A percentile compares a stretch with the other conserved stretches of the same genome.
Conservation (phyloP, 331 rosid species). For the Malus hybrid region DNA sequence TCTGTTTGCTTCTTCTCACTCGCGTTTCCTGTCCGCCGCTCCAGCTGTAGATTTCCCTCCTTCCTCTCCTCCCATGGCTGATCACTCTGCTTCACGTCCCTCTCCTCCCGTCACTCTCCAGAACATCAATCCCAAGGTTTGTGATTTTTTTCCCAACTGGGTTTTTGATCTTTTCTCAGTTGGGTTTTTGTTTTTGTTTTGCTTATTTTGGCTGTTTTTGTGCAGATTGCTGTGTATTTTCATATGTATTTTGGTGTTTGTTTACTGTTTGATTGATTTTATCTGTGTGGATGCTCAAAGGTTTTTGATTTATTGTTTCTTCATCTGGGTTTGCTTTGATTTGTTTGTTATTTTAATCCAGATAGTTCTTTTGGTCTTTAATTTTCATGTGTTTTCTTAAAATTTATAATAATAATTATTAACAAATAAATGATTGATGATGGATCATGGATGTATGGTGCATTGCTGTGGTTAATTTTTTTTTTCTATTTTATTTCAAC, state of each 20-base stretch:
- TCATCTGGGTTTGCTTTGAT: neutral
- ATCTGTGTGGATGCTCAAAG: neutral
- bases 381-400: neutral
- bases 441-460: neutral
- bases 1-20: slow-evolving; percentile 3
- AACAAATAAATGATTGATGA: neutral
- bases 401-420: too few relatives aligned
- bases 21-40: slow-evolving; percentile 24
- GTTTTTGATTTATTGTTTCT: neutral
- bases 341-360: neutral
- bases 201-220: neutral
- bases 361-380: neutral
- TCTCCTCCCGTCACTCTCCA: slow-evolving; percentile 33
- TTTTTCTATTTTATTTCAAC: neutral
- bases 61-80: slow-evolving; percentile 35
- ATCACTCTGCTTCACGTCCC: slow-evolving; percentile 9
- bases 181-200: slow-evolving; percentile 2
- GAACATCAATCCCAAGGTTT: slow-evolving; percentile 76
- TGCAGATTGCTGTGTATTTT: neutral
- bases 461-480: neutral
- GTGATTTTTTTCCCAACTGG: too few relatives aligned
- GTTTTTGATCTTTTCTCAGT: neutral
- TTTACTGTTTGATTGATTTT: slow-evolving; percentile 2
- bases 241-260: neutral
- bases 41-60: neutral